phyloP scores from a whole-genome alignment of 2,329 filamentous ascomycete genomes.

The Phaeoacremonium minimum region DNA sequence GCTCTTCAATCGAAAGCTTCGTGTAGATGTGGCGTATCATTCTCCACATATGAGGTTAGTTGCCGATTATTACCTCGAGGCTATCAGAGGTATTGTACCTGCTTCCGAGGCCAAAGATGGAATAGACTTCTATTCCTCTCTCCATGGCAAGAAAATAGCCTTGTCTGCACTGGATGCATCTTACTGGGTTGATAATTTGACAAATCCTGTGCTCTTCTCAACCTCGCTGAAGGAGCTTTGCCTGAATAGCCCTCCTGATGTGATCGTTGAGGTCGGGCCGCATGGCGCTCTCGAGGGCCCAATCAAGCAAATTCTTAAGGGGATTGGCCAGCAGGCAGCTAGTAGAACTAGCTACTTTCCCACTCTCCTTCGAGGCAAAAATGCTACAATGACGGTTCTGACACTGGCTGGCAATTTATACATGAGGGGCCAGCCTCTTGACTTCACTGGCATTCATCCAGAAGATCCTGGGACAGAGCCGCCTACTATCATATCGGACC shows the following conservation, averaged over 20 bases:
- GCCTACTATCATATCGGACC: constrained; percentile 14
- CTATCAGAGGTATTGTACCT: background rate
- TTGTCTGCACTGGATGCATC: background rate
- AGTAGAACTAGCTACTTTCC: constrained; percentile 21
- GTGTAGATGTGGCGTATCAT: constrained; percentile 21
- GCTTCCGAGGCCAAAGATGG: too few species aligned
- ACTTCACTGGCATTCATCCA: constrained; percentile 2
- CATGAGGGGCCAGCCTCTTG: constrained; percentile 5
- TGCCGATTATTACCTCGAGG: constrained; percentile 14
- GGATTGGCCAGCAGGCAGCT: constrained; percentile 5
- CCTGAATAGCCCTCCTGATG: constrained; percentile 5
- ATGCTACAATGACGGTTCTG: constrained; percentile 11
- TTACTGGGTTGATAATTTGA: constrained; percentile 10
- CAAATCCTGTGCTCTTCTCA: constrained; percentile 7
- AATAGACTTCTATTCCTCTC: background rate
- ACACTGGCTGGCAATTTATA: constrained; percentile 3
- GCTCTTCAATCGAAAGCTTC: constrained; percentile 19
- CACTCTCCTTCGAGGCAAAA: constrained; percentile 12
- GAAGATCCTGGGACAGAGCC: constrained; percentile 1
- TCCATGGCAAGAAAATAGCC: background rate
- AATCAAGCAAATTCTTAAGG: constrained; percentile 13
- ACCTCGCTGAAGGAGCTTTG: background rate
- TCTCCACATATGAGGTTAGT: constrained; percentile 20
- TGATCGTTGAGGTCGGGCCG: constrained; percentile 22
- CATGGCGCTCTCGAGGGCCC: constrained; percentile 21